Evolutionary conservation across 2,329 filamentous ascomycete species (phyloP).

Genomic region (Pseudogymnoascus sp.): DNA sequence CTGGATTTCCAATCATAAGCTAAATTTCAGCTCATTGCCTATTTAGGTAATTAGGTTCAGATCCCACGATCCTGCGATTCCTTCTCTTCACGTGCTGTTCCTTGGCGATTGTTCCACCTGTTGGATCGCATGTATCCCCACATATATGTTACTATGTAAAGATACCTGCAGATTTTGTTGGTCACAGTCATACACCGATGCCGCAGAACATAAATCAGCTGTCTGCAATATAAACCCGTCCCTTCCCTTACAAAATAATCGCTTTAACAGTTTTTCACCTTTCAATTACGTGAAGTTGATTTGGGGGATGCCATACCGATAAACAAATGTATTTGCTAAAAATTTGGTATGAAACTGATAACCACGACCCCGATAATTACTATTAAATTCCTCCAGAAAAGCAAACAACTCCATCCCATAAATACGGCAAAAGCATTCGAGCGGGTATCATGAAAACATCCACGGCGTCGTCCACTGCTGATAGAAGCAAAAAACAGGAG

Average conservation of each 20-base stretch:
- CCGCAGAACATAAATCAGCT: not conserved
- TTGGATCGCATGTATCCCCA: not conserved
- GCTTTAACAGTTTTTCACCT: not conserved
- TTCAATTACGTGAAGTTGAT: not conserved
- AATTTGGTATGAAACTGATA: not conserved
- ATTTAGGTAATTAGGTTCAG: not conserved
- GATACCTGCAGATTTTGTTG: not conserved
- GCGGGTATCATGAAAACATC: not conserved
- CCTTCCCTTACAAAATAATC: no score
- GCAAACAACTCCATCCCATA: not conserved
- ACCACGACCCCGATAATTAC: constrained; percentile 1
- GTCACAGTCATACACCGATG: not conserved
- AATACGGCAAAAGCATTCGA: not conserved
- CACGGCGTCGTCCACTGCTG: not conserved
- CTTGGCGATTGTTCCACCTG: not conserved
- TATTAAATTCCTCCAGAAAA: not conserved
- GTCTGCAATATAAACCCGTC: not conserved
- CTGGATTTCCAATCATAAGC: not conserved
- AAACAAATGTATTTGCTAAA: not conserved
- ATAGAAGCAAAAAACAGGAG: not conserved
- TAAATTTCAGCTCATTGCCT: not conserved
- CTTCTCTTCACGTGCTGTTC: not conserved
- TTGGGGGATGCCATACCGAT: not conserved
- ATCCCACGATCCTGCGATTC: not conserved
- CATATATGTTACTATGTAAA: not conserved